A percentile compares a stretch with the other conserved stretches of the same genome.
phyloP scores from a whole-genome alignment of 306 rosid species.

The Cucumis cinereus region DNA sequence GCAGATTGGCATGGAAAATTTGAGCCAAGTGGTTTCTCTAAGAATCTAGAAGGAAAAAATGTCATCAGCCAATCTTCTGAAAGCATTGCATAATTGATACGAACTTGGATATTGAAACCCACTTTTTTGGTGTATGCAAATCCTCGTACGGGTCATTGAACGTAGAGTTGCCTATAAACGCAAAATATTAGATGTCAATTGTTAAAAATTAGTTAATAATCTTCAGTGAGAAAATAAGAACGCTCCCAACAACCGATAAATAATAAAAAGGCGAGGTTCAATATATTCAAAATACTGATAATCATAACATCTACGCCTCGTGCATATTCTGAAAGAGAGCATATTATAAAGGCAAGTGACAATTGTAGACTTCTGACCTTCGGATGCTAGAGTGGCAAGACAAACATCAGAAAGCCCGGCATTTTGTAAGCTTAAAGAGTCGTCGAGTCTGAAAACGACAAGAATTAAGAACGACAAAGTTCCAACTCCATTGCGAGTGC shows the following conservation, averaged over 20 bases:
- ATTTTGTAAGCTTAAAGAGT: conserved; percentile 53
- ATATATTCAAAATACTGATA: not conserved
- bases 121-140: conserved; percentile 27
- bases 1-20: conserved; percentile 18
- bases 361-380: conserved; percentile 29
- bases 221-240: not conserved
- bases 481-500: not conserved
- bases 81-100: not conserved
- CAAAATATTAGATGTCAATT: not conserved
- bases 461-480: conserved; percentile 8
- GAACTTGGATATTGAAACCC: conserved; percentile 21
- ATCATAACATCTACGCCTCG: not conserved
- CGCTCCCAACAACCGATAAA: not conserved
- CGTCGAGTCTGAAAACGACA: conserved; percentile 45
- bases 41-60: not conserved
- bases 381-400: conserved; percentile 65
- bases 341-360: not conserved
- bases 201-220: not conserved
- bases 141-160: conserved; percentile 18
- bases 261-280: not conserved
- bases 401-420: conserved; percentile 78
- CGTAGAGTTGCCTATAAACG: conserved; percentile 15
- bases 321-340: not conserved
- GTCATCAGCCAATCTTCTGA: not conserved
- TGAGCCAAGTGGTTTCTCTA: conserved; percentile 17